Base-by-base conservation (phyloP, 495 filamentous ascomycete species). In the Xylaria venustula region DNA sequence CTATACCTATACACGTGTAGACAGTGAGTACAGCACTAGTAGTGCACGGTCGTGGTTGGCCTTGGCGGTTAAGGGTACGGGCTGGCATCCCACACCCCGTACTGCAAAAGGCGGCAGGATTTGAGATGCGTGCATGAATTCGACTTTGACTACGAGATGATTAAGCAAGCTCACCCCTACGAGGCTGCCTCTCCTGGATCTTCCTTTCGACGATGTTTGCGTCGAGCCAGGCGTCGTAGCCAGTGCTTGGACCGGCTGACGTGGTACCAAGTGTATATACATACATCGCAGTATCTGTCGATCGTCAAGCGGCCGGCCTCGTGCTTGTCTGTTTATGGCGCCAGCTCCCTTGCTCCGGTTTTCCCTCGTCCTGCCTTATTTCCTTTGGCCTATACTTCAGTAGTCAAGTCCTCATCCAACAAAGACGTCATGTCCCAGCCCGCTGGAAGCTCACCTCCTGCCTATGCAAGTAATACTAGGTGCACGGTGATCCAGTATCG, bases 1-100 rank as follows among this genome's bases (percentile, higher is more conserved):
- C n/a, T n/a, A n/a, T n/a, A n/a, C n/a, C n/a, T n/a, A n/a, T n/a
- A n/a, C n/a, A n/a, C n/a, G n/a, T n/a, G n/a, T n/a, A n/a, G n/a
- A n/a, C n/a, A n/a, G n/a, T n/a, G 52, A 22, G 45, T 45, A 54
- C 15, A 37, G 6, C n/a, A n/a, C 7, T 15, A 40, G 7, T 40
- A 11, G 14, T 3, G 14, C 14, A 34, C 7, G 7, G 14, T 15
- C 3, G 14, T 40, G 3, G 37, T 7, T 8, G 37, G 14, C 37
- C 14, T 8, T 15, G 37, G 37, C 30, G 5, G n/a, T n/a, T n/a
- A n/a, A n/a, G n/a, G n/a, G n/a, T n/a, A n/a, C n/a, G n/a, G n/a
- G n/a, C n/a, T n/a, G n/a, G 23, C 52, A 44, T 54, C 52, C 52
- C 52, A 37, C 52, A 25, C 36, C 52, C 19, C 52, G 52, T 19